Conservation (phyloP, 2,329 filamentous ascomycete genomes). For the Aspergillus sp. region DNA sequence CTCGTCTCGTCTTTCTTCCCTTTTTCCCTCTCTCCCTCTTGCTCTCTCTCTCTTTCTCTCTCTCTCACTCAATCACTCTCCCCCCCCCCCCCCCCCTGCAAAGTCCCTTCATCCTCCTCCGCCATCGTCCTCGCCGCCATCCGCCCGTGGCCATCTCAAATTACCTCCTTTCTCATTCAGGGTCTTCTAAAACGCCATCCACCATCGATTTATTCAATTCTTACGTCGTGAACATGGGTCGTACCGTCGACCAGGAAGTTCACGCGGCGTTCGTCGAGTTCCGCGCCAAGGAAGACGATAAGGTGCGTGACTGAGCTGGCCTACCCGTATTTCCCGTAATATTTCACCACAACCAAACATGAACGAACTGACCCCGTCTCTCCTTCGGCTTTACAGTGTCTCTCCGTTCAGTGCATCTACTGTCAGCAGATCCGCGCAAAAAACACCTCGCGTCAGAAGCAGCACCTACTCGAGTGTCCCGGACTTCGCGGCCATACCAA, state of each 20-base stretch:
- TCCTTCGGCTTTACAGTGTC: conserved; percentile 39
- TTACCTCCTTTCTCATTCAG: conserved; percentile 15
- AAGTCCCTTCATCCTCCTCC: conserved; percentile 2
- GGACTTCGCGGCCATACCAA: conserved; percentile 48
- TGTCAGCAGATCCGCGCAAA: conserved; percentile 54
- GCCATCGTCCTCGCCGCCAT: conserved; percentile 7
- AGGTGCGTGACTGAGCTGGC: conserved; percentile 38
- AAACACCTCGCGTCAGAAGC: conserved; percentile 54
- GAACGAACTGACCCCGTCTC: conserved; percentile 34
- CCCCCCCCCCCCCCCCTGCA: neutral
- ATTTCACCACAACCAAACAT: conserved; percentile 33
- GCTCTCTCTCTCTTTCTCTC: neutral
- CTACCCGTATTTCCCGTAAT: conserved; percentile 40
- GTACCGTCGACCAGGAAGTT: conserved; percentile 53
- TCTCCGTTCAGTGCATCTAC: conserved; percentile 55
- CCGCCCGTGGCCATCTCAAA: neutral
- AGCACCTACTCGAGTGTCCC: conserved; percentile 52
- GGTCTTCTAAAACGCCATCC: conserved; percentile 11
- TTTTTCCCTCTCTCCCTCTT: conserved; percentile 15
- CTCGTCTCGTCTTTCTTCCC: conserved; percentile 20
- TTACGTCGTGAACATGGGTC: conserved; percentile 45
- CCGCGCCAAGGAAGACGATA: conserved; percentile 54
- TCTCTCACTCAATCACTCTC: too few species aligned
- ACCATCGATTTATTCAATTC: conserved; percentile 25
- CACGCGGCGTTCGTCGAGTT: conserved; percentile 55